Percentiles rank a stretch among this genome's conserved stretches.
These are phyloP conservation scores for Orbilia ellipsospora DNA, from an alignment of 2,329 filamentous ascomycete species.

Conservation along the genomic window DNA sequence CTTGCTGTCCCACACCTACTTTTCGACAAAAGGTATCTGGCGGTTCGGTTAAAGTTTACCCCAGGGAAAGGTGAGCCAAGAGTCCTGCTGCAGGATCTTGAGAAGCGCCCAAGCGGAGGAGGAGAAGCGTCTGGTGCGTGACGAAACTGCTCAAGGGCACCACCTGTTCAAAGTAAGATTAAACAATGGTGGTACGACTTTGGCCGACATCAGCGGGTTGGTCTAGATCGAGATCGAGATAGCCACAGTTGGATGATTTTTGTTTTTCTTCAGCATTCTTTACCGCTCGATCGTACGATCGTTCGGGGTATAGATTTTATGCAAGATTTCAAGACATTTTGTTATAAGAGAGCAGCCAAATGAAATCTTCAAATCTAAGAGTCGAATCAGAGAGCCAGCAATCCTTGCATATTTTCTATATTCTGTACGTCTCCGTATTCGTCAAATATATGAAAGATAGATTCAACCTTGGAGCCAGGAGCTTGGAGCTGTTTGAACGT, in stretches of 20 bases:
- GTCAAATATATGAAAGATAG: neutral
- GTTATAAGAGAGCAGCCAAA: neutral
- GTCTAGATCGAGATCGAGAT: slow-evolving; percentile 5
- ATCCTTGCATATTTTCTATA: neutral
- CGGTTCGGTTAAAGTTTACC: no score
- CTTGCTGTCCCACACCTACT: no score
- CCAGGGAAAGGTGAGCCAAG: neutral
- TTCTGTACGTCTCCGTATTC: neutral
- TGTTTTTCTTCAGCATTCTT: neutral
- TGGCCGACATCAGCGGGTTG: no score
- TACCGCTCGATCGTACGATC: neutral
- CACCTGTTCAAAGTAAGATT: no score
- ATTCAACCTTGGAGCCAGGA: no score
- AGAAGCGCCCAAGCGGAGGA: no score
- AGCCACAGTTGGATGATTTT: neutral
- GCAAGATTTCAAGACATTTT: slow-evolving; percentile 10
- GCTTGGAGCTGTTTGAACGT: no score
- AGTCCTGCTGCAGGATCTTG: neutral
- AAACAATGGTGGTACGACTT: no score
- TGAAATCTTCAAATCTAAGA: neutral
- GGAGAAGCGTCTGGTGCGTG: no score
- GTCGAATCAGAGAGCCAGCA: neutral
- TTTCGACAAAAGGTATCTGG: no score
- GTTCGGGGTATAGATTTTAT: neutral
- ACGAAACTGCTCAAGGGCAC: no score